A percentile compares a stretch with the other conserved stretches of the same genome.
Evolutionary conservation across 768 basidiomycete genomes (phyloP).

Genomic region (Naganishia vaughanmartiniae): DNA sequence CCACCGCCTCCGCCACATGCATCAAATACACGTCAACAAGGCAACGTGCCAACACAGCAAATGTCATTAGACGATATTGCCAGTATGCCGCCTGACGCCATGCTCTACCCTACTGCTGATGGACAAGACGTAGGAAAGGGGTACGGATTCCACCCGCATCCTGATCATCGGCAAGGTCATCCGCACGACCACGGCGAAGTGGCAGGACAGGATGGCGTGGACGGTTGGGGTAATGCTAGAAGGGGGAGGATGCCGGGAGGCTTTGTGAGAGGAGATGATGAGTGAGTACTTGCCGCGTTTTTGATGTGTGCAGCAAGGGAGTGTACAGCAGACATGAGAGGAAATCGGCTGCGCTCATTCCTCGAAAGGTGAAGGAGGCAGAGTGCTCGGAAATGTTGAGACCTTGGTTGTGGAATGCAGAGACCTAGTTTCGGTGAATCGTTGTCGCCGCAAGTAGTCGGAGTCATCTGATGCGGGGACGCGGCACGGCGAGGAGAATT

Average conservation of each 20-base stretch:
- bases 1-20: constrained; percentile 34
- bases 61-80: constrained; percentile 22
- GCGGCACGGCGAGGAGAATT: no score
- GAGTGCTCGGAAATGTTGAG: no score
- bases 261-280: constrained; percentile 9
- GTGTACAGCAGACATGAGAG: no score
- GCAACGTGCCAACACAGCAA: background rate
- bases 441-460: no score
- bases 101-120: background rate
- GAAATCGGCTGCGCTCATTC: no score
- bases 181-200: constrained; percentile 34
- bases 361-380: no score
- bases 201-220: constrained; percentile 42
- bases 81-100: constrained; percentile 12
- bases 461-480: no score
- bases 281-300: background rate
- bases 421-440: no score
- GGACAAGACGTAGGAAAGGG: constrained; percentile 38
- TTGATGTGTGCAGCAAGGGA: no score
- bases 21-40: no score
- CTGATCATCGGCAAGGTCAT: constrained; percentile 30
- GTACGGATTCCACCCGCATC: constrained; percentile 50
- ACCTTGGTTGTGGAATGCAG: no score
- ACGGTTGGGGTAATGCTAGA: constrained; percentile 31
- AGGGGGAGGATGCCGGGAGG: constrained; percentile 22